Percentiles rank a stretch among this genome's conserved stretches.
Conservation (phyloP, 352 stramenopile genomes). For the Phytopythium delawarense region DNA sequence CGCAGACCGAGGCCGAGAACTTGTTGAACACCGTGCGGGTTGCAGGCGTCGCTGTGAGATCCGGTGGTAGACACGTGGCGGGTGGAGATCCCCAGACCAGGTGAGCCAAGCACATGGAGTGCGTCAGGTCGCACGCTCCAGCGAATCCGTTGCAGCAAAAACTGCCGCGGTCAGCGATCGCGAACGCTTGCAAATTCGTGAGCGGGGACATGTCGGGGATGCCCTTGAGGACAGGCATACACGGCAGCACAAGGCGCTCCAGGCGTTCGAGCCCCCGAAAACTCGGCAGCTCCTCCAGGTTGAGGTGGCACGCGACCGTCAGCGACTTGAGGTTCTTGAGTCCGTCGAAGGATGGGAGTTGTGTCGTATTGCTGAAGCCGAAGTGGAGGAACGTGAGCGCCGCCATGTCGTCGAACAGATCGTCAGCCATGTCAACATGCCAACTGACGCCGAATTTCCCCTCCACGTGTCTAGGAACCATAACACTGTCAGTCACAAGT, state of each 20-base stretch:
- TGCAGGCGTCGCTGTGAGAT: constrained; percentile 9
- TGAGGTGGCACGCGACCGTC: background rate
- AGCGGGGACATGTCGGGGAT: constrained; percentile 10
- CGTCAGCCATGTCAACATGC: constrained; percentile 11
- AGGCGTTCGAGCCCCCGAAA: background rate
- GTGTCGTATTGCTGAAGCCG: background rate
- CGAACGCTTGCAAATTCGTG: background rate
- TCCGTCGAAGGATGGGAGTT: constrained; percentile 1
- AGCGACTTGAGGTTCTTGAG: constrained; percentile 3
- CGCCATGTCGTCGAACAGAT: constrained; percentile 31
- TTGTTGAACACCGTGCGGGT: constrained; percentile 17
- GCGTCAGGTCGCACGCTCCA: constrained; percentile 9
- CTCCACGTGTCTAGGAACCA: constrained; percentile 9
- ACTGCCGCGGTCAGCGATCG: background rate
- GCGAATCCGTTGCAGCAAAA: constrained; percentile 17
- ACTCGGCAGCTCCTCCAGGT: background rate
- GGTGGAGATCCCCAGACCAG: background rate
- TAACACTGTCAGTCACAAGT: background rate
- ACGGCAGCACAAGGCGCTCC: background rate
- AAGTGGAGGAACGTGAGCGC: constrained; percentile 36
- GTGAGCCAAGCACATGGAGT: constrained; percentile 6
- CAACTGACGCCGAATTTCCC: background rate
- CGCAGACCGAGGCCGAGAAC: constrained; percentile 19
- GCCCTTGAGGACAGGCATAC: background rate
- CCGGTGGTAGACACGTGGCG: background rate